phyloP scores from a whole-genome alignment of 331 rosid genomes.

The Malus hybrid region DNA sequence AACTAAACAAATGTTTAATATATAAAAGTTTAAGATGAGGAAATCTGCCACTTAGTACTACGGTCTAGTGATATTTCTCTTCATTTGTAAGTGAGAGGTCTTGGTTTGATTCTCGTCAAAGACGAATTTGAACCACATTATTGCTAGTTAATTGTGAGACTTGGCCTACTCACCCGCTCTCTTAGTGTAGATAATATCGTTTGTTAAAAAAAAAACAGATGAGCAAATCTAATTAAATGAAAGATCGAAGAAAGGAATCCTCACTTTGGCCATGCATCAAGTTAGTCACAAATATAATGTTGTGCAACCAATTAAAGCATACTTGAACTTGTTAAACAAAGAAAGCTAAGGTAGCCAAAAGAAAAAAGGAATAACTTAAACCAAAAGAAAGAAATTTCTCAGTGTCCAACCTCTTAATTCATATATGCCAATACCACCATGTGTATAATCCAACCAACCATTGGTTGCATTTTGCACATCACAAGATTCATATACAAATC shows the following conservation, averaged over 20 bases:
- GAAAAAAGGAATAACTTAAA: slow-evolving; percentile 23
- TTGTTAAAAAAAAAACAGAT: too few species aligned
- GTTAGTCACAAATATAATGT: neutral
- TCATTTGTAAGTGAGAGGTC: too few species aligned
- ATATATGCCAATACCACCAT: neutral
- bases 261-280: slow-evolving; percentile 19
- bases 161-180: too few species aligned
- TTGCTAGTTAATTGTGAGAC: too few species aligned
- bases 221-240: too few species aligned
- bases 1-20: too few species aligned
- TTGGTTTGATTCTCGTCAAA: too few species aligned
- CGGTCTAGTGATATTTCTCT: too few species aligned
- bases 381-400: neutral
- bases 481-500: neutral
- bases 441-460: slow-evolving; percentile 14
- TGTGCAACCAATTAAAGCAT: slow-evolving; percentile 10
- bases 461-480: neutral
- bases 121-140: too few species aligned
- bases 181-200: too few species aligned
- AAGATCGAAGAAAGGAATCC: slow-evolving; percentile 18
- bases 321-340: slow-evolving; percentile 2
- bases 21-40: too few species aligned
- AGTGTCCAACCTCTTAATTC: neutral
- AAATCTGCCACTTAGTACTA: too few species aligned
- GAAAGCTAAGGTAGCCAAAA: neutral